A percentile compares a stretch with the other conserved stretches of the same genome.
These are phyloP conservation scores for Pseudisothecium myosuroides DNA, from an alignment of 225 moss, liverwort and hornwort genomes.

Conservation along the genomic window DNA sequence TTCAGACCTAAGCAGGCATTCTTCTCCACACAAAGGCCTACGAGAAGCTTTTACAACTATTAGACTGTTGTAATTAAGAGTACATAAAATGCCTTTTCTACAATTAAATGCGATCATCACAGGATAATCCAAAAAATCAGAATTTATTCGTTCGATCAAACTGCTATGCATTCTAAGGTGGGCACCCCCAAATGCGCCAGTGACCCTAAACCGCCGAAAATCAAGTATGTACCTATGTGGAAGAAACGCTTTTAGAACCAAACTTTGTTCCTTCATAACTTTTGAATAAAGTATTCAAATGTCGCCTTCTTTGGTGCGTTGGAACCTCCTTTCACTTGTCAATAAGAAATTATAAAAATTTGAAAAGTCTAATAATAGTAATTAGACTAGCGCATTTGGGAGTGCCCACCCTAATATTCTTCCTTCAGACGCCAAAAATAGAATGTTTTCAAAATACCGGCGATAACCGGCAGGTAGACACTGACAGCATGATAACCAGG, in stretches of 20 bases:
- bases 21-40: not conserved
- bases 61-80: not conserved
- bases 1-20: not conserved
- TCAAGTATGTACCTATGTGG: too few species aligned
- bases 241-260: too few species aligned
- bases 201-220: too few species aligned
- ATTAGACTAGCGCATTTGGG: too few species aligned
- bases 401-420: too few species aligned
- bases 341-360: too few species aligned
- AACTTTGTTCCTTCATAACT: too few species aligned
- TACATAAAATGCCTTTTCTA: not conserved
- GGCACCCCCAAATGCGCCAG: too few species aligned
- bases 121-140: not conserved
- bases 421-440: not conserved
- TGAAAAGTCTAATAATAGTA: too few species aligned
- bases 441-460: not conserved
- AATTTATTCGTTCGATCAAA: not conserved
- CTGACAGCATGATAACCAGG: not conserved
- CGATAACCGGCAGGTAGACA: not conserved
- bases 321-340: too few species aligned
- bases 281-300: too few species aligned
- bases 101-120: not conserved
- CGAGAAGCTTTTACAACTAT: not conserved
- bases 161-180: not conserved
- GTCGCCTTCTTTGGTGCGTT: too few species aligned